Evolutionary conservation across 345 rosid genomes (phyloP).

Genomic region (Salix koriyanagi): DNA sequence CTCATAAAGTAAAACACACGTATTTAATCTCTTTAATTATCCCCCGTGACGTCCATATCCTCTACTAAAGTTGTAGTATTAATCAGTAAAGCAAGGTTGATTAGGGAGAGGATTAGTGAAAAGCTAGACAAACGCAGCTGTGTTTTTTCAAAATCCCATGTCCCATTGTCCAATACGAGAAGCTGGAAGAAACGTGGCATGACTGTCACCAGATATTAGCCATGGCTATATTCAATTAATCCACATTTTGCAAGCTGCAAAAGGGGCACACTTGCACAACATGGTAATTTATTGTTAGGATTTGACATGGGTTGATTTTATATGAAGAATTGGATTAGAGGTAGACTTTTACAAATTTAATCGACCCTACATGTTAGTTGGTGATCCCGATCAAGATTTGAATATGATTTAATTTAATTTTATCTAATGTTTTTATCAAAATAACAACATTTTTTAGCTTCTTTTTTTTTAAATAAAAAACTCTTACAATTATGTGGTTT

Average conservation of each 20-base stretch:
- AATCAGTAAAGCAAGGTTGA: not conserved
- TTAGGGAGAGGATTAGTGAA: not conserved
- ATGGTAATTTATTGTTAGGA: too few species aligned
- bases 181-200: not conserved
- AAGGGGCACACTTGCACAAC: slow-evolving; percentile 15
- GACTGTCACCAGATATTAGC: not conserved
- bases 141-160: slow-evolving; percentile 10
- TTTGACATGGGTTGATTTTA: too few species aligned
- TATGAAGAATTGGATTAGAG: too few species aligned
- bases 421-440: too few species aligned
- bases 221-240: slow-evolving; percentile 21
- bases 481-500: too few species aligned
- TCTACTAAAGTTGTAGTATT: not conserved
- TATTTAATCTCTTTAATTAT: not conserved
- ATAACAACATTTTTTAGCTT: too few species aligned
- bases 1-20: not conserved
- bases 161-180: not conserved
- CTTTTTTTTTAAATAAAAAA: too few species aligned
- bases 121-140: not conserved
- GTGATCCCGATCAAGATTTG: too few species aligned
- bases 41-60: not conserved
- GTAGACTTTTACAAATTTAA: too few species aligned
- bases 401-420: too few species aligned
- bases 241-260: not conserved
- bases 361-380: too few species aligned